Percentiles rank a stretch among this genome's conserved stretches.
These are phyloP conservation scores for Staphylotrichum longicolle DNA, from an alignment of 495 filamentous ascomycete species.

Conservation along the genomic window DNA sequence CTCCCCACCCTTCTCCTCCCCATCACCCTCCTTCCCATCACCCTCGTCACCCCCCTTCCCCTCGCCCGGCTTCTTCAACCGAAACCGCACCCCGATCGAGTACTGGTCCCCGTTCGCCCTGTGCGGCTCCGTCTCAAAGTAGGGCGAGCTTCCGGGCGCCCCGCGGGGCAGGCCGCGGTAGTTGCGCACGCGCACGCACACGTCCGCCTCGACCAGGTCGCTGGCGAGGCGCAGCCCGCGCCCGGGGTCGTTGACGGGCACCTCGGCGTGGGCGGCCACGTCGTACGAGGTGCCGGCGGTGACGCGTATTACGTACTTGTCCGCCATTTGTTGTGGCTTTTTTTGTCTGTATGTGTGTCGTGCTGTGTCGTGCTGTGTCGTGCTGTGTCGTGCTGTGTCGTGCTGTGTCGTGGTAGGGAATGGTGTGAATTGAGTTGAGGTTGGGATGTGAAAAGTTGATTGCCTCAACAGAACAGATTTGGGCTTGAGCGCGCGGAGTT, in stretches of 20 bases:
- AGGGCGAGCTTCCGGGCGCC: slow-evolving; percentile 60
- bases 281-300: slow-evolving; percentile 77
- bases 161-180: slow-evolving; percentile 56
- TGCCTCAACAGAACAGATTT: too few relatives aligned
- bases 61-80: slow-evolving; percentile 52
- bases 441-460: too few relatives aligned
- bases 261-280: slow-evolving; percentile 57
- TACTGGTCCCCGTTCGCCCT: slow-evolving; percentile 67
- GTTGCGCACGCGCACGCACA: slow-evolving; percentile 67
- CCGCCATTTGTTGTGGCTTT: slow-evolving; percentile 43
- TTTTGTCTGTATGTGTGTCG: neutral
- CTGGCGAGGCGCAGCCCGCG: slow-evolving; percentile 55
- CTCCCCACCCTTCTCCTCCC: neutral
- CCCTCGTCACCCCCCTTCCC: neutral
- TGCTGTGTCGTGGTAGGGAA: too few relatives aligned
- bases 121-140: slow-evolving; percentile 72
- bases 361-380: too few relatives aligned
- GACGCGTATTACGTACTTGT: slow-evolving; percentile 67
- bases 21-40: neutral
- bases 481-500: too few relatives aligned
- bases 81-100: slow-evolving; percentile 72
- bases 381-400: too few relatives aligned
- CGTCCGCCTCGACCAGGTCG: slow-evolving; percentile 55
- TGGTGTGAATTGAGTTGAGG: too few relatives aligned
- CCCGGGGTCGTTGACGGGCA: slow-evolving; percentile 67